phyloP scores from a whole-genome alignment of 495 filamentous ascomycete genomes.

The Penicillium coffeae region DNA sequence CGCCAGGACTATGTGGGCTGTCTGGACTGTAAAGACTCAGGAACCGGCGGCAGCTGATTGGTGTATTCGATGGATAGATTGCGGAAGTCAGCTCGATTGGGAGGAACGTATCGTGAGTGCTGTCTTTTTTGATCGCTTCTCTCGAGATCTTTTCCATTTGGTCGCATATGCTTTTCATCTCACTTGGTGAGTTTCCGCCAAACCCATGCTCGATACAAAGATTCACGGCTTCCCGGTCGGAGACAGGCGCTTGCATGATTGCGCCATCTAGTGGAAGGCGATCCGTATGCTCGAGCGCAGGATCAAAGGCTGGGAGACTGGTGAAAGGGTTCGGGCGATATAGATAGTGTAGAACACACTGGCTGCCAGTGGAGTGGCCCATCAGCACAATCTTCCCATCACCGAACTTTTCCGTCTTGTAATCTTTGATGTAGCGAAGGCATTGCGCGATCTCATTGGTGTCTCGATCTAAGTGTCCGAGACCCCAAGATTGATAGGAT shows the following conservation, averaged over 20 bases:
- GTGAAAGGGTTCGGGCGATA: slow-evolving; percentile 32
- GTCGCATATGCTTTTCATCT: slow-evolving; percentile 20
- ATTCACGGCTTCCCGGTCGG: slow-evolving; percentile 64
- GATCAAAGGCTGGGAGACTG: slow-evolving; percentile 25
- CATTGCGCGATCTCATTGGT: slow-evolving; percentile 67
- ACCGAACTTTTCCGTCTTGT: slow-evolving; percentile 33
- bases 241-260: slow-evolving; percentile 72
- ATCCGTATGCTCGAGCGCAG: slow-evolving; percentile 22
- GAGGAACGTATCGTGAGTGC: slow-evolving; percentile 27
- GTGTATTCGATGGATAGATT: slow-evolving; percentile 30
- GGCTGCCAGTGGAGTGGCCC: slow-evolving; percentile 82
- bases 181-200: slow-evolving; percentile 15
- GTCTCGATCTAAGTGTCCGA: slow-evolving; percentile 62
- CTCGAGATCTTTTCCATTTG: slow-evolving; percentile 26
- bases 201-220: slow-evolving; percentile 23
- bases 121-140: slow-evolving; percentile 15
- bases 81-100: slow-evolving; percentile 32
- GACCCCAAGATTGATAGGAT: slow-evolving; percentile 70
- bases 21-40: slow-evolving; percentile 56
- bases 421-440: slow-evolving; percentile 63
- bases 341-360: slow-evolving; percentile 77
- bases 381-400: slow-evolving; percentile 67
- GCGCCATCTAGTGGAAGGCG: slow-evolving; percentile 60
- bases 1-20: slow-evolving; percentile 50
- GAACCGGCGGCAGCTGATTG: slow-evolving; percentile 63